These are phyloP conservation scores for Paulownia fortunei DNA, from an alignment of 257 asterid genomes.

Conservation along the genomic window DNA sequence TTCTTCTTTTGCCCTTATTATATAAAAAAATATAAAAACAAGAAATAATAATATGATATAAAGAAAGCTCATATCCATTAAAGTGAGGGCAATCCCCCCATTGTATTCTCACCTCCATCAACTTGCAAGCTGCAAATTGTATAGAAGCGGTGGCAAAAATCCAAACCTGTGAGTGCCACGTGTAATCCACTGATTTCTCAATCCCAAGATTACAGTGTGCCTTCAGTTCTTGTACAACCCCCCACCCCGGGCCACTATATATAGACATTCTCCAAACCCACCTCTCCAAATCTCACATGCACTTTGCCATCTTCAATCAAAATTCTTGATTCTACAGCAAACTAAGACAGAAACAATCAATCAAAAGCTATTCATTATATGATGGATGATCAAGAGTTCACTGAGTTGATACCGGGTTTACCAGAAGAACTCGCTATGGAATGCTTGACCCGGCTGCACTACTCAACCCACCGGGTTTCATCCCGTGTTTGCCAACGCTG, in stretches of 20 bases:
- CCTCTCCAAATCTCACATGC: not conserved
- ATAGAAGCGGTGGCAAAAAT: too few species aligned
- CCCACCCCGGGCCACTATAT: not conserved
- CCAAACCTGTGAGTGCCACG: too few species aligned
- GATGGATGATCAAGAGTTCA: constrained; percentile 41
- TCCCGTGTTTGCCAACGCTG: constrained; percentile 72
- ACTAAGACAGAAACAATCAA: not conserved
- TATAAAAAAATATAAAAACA: too few species aligned
- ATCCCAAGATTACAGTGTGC: too few species aligned
- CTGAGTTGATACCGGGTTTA: constrained; percentile 71
- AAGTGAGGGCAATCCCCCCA: too few species aligned
- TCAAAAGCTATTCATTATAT: not conserved
- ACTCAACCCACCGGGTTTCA: constrained; percentile 61
- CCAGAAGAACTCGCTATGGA: constrained; percentile 87
- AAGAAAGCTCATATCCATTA: too few species aligned
- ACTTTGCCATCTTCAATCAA: not conserved
- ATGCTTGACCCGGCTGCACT: constrained; percentile 85
- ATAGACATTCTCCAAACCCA: not conserved
- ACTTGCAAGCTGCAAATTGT: too few species aligned
- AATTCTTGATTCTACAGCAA: too few species aligned
- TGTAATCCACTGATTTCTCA: too few species aligned
- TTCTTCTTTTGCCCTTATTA: too few species aligned
- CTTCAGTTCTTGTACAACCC: not conserved
- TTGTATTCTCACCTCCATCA: too few species aligned
- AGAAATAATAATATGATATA: too few species aligned